A percentile compares a stretch with the other conserved stretches of the same genome.
phyloP scores from a whole-genome alignment of 2,329 filamentous ascomycete species.

The Paraconiothyrium brasiliense region DNA sequence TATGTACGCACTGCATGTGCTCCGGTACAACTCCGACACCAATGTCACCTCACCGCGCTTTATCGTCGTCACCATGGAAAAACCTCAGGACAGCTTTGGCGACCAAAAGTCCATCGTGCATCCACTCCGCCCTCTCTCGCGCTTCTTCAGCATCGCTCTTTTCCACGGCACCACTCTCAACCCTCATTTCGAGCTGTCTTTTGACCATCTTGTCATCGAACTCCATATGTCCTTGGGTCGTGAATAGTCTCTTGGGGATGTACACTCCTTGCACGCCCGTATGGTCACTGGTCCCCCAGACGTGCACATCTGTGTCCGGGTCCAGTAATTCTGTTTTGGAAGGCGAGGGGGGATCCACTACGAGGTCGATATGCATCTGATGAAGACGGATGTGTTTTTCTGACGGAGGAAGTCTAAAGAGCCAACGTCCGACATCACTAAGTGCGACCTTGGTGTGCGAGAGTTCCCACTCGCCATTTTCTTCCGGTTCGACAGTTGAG shows the following conservation, averaged over 20 bases:
- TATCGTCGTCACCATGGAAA: slow-evolving; percentile 46
- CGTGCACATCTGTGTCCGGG: slow-evolving; percentile 56
- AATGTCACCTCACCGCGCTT: slow-evolving; percentile 17
- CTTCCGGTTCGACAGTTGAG: slow-evolving; percentile 48
- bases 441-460: slow-evolving; percentile 55
- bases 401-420: slow-evolving; percentile 49
- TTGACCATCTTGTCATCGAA: slow-evolving; percentile 59
- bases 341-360: slow-evolving; percentile 45
- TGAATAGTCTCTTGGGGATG: slow-evolving; percentile 56
- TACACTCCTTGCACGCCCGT: slow-evolving; percentile 58
- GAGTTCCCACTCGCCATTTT: slow-evolving; percentile 58
- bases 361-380: slow-evolving; percentile 60
- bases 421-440: slow-evolving; percentile 50
- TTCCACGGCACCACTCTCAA: slow-evolving; percentile 54
- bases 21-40: slow-evolving; percentile 1
- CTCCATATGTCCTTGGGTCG: slow-evolving; percentile 58
- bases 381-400: slow-evolving; percentile 52
- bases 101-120: slow-evolving; percentile 42
- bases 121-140: slow-evolving; percentile 40
- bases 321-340: slow-evolving; percentile 34
- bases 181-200: slow-evolving; percentile 55
- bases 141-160: slow-evolving; percentile 50
- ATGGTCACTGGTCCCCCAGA: slow-evolving; percentile 59
- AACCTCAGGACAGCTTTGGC: slow-evolving; percentile 44
- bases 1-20: not conserved